phyloP scores from a whole-genome alignment of 2,329 filamentous ascomycete species.

The Cladosporium sp. region DNA sequence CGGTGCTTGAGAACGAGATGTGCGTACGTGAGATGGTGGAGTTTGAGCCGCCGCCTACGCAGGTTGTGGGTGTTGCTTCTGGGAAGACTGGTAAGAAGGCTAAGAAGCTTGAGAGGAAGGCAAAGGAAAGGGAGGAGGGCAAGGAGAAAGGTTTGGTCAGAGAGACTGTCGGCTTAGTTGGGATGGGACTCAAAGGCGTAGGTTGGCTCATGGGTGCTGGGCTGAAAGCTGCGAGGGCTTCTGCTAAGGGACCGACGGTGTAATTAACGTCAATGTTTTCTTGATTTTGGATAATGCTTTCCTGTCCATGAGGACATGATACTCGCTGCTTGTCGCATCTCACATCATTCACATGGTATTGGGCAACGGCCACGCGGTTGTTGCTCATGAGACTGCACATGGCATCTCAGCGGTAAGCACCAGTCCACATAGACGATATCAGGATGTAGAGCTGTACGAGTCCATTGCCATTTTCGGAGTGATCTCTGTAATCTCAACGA shows the following conservation, averaged over 20 bases:
- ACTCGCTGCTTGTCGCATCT: too few species aligned
- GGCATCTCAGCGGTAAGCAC: too few species aligned
- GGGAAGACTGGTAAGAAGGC: conserved; percentile 16
- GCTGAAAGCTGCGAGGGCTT: conserved; percentile 35
- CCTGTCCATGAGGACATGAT: too few species aligned
- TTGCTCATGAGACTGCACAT: too few species aligned
- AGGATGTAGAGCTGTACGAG: too few species aligned
- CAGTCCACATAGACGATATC: too few species aligned
- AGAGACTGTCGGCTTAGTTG: conserved; percentile 36
- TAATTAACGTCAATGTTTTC: not conserved
- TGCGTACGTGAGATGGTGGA: conserved; percentile 20
- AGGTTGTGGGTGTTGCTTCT: conserved; percentile 1
- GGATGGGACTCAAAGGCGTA: conserved; percentile 39
- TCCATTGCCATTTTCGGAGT: too few species aligned
- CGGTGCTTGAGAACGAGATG: conserved; percentile 40
- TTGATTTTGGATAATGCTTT: too few species aligned
- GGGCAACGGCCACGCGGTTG: too few species aligned
- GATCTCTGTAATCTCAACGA: too few species aligned
- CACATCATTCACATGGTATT: too few species aligned
- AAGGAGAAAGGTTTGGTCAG: conserved; percentile 37
- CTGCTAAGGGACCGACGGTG: not conserved
- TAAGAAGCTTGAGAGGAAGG: conserved; percentile 15
- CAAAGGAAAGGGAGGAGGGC: conserved; percentile 24
- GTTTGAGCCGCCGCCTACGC: conserved; percentile 31
- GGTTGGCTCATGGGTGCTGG: conserved; percentile 39